Percentiles rank a stretch among this genome's conserved stretches.
Conservation (phyloP, 352 stramenopile genomes). For the Pythium chondricola region DNA sequence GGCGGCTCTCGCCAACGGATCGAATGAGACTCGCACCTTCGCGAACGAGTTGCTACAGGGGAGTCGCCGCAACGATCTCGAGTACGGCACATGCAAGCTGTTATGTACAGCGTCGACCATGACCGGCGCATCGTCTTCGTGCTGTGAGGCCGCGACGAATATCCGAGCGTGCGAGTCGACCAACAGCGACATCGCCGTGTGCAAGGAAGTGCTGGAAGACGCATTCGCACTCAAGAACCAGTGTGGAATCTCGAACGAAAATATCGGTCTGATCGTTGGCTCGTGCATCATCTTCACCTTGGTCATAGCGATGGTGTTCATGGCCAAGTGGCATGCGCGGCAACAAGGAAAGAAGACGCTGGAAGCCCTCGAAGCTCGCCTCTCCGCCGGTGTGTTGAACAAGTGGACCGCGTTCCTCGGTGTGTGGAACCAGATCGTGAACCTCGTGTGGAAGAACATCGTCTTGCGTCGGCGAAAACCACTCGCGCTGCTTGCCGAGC, state of each 20-base stretch:
- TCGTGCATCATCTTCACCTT: constrained; percentile 1
- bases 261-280: constrained; percentile 5
- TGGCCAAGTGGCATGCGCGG: constrained; percentile 14
- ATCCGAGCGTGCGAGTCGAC: constrained; percentile 26
- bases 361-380: constrained; percentile 13
- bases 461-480: constrained; percentile 15
- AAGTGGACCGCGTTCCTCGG: constrained; percentile 24
- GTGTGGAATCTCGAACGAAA: constrained; percentile 2
- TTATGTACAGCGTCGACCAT: constrained; percentile 12
- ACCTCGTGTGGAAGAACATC: constrained; percentile 36
- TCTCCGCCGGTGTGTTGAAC: constrained; percentile 11
- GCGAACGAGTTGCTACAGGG: not conserved
- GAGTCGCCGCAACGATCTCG: not conserved
- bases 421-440: constrained; percentile 16
- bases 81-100: constrained; percentile 10
- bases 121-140: constrained; percentile 5
- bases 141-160: constrained; percentile 6
- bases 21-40: not conserved
- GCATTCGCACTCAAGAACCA: constrained; percentile 2
- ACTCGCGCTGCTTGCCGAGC: constrained; percentile 17
- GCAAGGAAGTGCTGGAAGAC: constrained; percentile 30
- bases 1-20: constrained; percentile 4
- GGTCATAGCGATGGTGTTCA: constrained; percentile 1
- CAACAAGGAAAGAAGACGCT: constrained; percentile 10
- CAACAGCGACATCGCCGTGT: constrained; percentile 19